These are phyloP conservation scores for Aspergillus chevalieri DNA, from an alignment of 2,329 filamentous ascomycete genomes.

Conservation along the genomic window DNA sequence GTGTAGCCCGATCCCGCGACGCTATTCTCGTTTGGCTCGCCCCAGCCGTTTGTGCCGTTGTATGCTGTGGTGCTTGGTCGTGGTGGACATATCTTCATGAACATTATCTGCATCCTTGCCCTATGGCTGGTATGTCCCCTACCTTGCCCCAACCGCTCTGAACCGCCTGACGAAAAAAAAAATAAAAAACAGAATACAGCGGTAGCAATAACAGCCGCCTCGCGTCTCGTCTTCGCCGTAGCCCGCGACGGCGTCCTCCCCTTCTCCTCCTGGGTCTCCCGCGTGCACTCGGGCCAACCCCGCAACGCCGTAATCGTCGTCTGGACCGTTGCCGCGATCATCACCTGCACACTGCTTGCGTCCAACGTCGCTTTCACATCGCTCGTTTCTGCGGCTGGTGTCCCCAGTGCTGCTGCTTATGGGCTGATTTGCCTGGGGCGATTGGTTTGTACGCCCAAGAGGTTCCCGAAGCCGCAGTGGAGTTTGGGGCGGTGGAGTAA, in stretches of 20 bases:
- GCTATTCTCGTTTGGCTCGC: slow-evolving; percentile 49
- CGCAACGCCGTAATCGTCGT: slow-evolving; percentile 56
- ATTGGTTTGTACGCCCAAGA: slow-evolving; percentile 43
- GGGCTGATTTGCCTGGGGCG: slow-evolving; percentile 47
- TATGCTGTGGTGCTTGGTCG: slow-evolving; percentile 53
- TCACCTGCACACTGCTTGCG: slow-evolving; percentile 56
- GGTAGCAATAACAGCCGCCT: slow-evolving; percentile 54
- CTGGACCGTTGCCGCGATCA: slow-evolving; percentile 48
- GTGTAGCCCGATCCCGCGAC: slow-evolving; percentile 44
- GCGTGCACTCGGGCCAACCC: slow-evolving; percentile 52
- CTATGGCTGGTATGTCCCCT: slow-evolving; percentile 45
- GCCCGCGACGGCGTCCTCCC: slow-evolving; percentile 57
- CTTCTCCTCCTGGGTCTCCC: slow-evolving; percentile 53
- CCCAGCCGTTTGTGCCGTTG: slow-evolving; percentile 54
- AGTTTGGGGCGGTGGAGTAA: slow-evolving; percentile 41
- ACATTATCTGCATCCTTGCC: slow-evolving; percentile 49
- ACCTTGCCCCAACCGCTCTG: background rate
- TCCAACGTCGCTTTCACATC: slow-evolving; percentile 51
- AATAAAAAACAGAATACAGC: slow-evolving; percentile 46
- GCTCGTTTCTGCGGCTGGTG: slow-evolving; percentile 48
- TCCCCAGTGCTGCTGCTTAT: slow-evolving; percentile 49
- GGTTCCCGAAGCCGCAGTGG: slow-evolving; percentile 45
- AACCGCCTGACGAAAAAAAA: no score
- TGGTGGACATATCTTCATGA: slow-evolving; percentile 57
- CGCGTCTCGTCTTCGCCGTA: slow-evolving; percentile 58